Evolutionary conservation across 1,284 basidiomycete species (phyloP), one percentile per base, ranked within the genome.

Genomic region (Entoloma clypeatum): DNA sequence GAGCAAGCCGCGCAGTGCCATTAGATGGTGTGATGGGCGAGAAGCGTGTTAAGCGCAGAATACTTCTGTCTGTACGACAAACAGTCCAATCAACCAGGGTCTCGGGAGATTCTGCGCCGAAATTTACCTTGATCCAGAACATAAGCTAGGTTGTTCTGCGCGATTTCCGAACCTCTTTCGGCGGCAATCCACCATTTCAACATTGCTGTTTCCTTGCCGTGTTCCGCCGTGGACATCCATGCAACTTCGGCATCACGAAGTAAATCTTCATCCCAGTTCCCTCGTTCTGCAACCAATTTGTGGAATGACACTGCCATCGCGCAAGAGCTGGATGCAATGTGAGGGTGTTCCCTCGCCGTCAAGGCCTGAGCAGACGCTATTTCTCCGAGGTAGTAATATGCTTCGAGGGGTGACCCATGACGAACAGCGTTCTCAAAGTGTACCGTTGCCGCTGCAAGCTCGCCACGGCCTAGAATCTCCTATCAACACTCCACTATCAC

Each of bases 121-220:
- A 31, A 59, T 72, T 17, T 41, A 86, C 89, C 87, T 72, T 93
- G 88, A 58, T 97, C 93, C 34, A 99, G 69, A 43, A 95, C 75
- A 60, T 84, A 96, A 0, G 94, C 96, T 7, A 99, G 69, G 56
- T 99, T 99, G 61, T 94, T 98, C 68, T 98, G 94, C 2, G 92
- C 95, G 25, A 85, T 75, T 63, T 99, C 95, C 39, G 79, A 85
- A 0, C 96, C 96, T 50, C 89, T 72, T 67, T 99, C 96, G 4
- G 92, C 92, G 24, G 92, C 86, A 39, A 96, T 77, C 85, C 89
- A 93, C 89, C 93, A 97, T 35, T 86, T 81, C n/a, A 96, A 65
- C 65, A 96, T 78, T 2, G 88, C 87, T 41, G 75, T 69, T 52
- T 88, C 81, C 54, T 75, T 79, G 18, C 76, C 78, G 38, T 76